Evolutionary conservation across 2,329 filamentous ascomycete species (phyloP), one percentile per base, ranked within the genome.

Genomic region (Hymenoscyphus fraxineus): DNA sequence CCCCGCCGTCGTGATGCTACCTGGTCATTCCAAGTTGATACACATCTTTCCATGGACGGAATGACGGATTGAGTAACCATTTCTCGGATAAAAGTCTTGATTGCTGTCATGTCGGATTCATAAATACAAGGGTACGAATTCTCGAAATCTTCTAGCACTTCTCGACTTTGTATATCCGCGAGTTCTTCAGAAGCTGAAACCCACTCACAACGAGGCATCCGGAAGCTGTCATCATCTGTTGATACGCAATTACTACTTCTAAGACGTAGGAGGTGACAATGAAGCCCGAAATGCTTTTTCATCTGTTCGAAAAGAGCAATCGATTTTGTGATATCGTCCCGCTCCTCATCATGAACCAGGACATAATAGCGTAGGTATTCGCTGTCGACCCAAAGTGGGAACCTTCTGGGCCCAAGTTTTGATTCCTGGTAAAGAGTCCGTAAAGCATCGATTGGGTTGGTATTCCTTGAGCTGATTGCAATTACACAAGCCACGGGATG

Each of bases 311-410:
- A 99, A 35, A 98, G 81, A 19, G 88, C 86, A 77, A 94, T 94
- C 13, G 93, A 96, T 77, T 93, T 90, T 44, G 87, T 86, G 66
- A 98, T 96, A 75, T 99, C 93, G 73, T 97, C 94, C 66, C 87
- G 88, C 74, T 99, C 95, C 78, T 99, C 96, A 71, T 99, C 95
- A 73, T 99, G 95, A 19, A 99, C 89, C 54, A 99, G 81, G 16
- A 99, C 91, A 77, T 99, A 99, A 77, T 99, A 99, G 68, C 95
- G 86, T 68, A 99, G 80, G 76, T 95, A 99, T 67, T 98, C 93
- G 38, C 90, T 89, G 73, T 96, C 89, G 0, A 97, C 90, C 90
- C 94, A 99, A 22, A 85, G 81, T 0, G 94, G 94, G 62, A 96
- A 78, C 62, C 85, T 85, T 69, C 85, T 84, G 47, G 89, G 85